These are phyloP conservation scores for Biscutella laevigata DNA, from an alignment of 441 rosid species.

Conservation along the genomic window DNA sequence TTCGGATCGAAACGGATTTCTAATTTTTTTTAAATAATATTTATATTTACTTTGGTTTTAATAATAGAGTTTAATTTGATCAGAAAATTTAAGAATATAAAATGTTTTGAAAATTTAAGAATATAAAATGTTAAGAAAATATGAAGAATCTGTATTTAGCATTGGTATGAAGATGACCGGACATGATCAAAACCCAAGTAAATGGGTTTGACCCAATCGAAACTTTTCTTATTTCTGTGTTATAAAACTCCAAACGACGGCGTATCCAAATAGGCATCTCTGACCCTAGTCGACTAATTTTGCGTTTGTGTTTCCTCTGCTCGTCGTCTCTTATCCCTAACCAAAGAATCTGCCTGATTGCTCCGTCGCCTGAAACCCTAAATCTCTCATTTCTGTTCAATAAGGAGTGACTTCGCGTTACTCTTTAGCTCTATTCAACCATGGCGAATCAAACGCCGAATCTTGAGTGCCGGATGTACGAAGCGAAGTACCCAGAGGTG, in stretches of 20 bases:
- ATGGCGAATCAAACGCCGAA: slow-evolving; percentile 57
- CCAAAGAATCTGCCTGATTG: not conserved
- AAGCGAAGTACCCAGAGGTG: slow-evolving; percentile 80
- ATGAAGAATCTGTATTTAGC: too few species aligned
- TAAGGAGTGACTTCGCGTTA: slow-evolving; percentile 19
- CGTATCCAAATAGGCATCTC: not conserved
- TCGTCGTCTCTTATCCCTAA: slow-evolving; percentile 14
- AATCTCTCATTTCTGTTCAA: slow-evolving; percentile 7
- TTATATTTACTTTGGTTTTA: too few species aligned
- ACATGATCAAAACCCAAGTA: too few species aligned
- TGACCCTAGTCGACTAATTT: not conserved
- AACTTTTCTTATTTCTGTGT: too few species aligned
- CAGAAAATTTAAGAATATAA: too few species aligned
- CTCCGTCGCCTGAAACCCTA: slow-evolving; percentile 36
- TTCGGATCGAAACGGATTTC: too few species aligned
- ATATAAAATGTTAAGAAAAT: too few species aligned
- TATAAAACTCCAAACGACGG: not conserved
- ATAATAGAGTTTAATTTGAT: too few species aligned
- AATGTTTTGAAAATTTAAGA: too few species aligned
- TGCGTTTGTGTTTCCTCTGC: not conserved
- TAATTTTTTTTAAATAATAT: too few species aligned
- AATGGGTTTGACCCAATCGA: too few species aligned
- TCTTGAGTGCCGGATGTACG: slow-evolving; percentile 96
- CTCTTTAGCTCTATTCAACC: not conserved
- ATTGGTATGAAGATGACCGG: too few species aligned